A percentile compares a stretch with the other conserved stretches of the same genome.
Conservation (phyloP, 2,329 filamentous ascomycete species). For the Penicillium sp. region DNA sequence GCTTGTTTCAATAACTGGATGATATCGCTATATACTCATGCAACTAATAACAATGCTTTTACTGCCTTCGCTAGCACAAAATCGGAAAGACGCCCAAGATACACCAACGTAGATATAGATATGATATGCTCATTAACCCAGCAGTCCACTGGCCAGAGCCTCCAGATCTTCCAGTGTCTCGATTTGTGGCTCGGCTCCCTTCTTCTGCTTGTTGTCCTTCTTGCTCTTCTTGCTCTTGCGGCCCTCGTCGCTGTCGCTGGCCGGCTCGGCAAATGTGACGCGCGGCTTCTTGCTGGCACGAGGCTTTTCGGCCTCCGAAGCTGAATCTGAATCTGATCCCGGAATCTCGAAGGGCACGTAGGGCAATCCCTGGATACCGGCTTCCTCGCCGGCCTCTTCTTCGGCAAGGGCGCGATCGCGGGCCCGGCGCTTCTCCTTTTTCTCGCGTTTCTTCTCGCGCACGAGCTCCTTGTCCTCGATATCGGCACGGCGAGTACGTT, state of each 20-base stretch:
- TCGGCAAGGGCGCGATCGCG: conserved; percentile 36
- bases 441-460: conserved; percentile 62
- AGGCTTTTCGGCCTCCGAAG: conserved; percentile 23
- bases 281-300: conserved; percentile 40
- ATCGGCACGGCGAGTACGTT: conserved; percentile 69
- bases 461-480: conserved; percentile 74
- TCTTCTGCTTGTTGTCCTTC: conserved; percentile 5
- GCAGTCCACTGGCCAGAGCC: conserved; percentile 42
- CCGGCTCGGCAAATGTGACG: conserved; percentile 35
- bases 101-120: conserved; percentile 5
- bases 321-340: conserved; percentile 18
- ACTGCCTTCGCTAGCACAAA: conserved; percentile 20
- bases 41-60: conserved; percentile 22
- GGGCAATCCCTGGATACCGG: conserved; percentile 17
- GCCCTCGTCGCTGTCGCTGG: conserved; percentile 19
- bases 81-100: conserved; percentile 14
- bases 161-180: conserved; percentile 47
- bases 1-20: not conserved
- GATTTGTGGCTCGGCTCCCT: conserved; percentile 29
- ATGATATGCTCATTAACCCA: conserved; percentile 28
- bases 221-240: conserved; percentile 21
- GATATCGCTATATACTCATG: conserved; percentile 6
- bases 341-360: conserved; percentile 21
- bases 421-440: conserved; percentile 44
- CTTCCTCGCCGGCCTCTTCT: conserved; percentile 28